Base-by-base conservation (phyloP, 305 asterid genomes). In the Solanum hybrid region DNA sequence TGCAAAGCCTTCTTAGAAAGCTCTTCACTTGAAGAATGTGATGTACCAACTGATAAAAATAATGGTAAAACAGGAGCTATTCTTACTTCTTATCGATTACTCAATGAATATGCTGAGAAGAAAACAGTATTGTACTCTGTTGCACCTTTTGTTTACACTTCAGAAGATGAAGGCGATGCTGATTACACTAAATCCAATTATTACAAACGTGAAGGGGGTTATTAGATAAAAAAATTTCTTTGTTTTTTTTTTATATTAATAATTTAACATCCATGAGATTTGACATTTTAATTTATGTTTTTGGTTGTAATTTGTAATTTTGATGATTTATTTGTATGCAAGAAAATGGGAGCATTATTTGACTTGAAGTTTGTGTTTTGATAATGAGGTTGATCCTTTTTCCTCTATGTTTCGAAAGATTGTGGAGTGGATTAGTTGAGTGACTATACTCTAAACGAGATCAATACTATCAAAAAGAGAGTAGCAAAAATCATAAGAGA, bases 1-100 rank as follows among this genome's bases (percentile, higher is more conserved):
- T 95, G 97, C 90, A 95, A 93, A 69, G 93, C 92, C 22, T 94
- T 95, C 64, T 91, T 95, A 22, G 94, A 94, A 80, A 94, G 92
- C 76, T 93, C 94, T 46, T 92, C 90, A 12, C 72, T 90, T 72
- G 87, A 90, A 82, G 72, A 46, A 27, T 82, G 87, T 24, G 36
- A 82, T 82, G 38, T 82, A 36, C 87, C 87, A 10, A 82, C 87
- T 42, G 73, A 82, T 82, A 11, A 82, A 82, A 82, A 82, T 46
- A 31, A 35, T 4, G 96, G 95, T 1, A 40, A 34, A 37, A 89
- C 89, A 37, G 95, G 95, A 38, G 93, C 87, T 82, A 91, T 92
- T 72, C 90, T 95, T 10, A 88, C 91, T 24, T 84, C 90, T 29
- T 92, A 91, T 81, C 92, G 94, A 46, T 86, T 91, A 5, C 27